Base-by-base conservation (phyloP, 2,329 filamentous ascomycete species). In the Exophiala viscosa region DNA sequence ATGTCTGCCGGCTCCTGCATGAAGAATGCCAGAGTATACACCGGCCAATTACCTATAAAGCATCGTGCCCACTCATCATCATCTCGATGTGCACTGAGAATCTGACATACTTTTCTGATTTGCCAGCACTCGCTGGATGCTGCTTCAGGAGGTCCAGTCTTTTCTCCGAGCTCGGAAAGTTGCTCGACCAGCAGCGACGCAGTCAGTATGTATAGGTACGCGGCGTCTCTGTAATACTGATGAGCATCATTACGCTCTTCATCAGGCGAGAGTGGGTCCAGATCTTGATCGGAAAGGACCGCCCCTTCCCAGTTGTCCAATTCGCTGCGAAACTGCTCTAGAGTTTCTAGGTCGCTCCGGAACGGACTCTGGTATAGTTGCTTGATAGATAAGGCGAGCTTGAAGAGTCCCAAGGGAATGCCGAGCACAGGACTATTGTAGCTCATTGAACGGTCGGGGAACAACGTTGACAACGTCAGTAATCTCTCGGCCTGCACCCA, bases 381-480 rank as follows among this genome's bases (percentile, higher is more conserved):
- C 38, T 49, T 58, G 34, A 55, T 39, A 1, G 55, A 55, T n/a
- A 58, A 32, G 10, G 51, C 48, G 10, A 55, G 17, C 23, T 45
- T 54, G 45, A 55, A 55, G 7, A 58, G 31, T 4, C 39, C 44
- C 28, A 54, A 14, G 11, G 55, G 55, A 10, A 55, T 34, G 4
- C 55, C 55, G 9, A 58, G 40, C 4, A 58, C 55, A 11, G 55
- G 55, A 38, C 55, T 58, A 23, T 58, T 58, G 52, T 39, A 48
- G 15, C 33, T 47, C 17, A 54, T 52, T 3, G 52, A 52, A 5
- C 47, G 33, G n/a, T 41, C 31, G 5, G 52, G 55, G 38, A 52
- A 58, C 32, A 58, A 31, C 9, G 28, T 52, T 7, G 55, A 52
- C 20, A 47, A 23, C 17, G 48, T 35, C 5, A 58, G 45, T 15